phyloP scores from a whole-genome alignment of 257 asterid genomes.

The Agastache rugosa region DNA sequence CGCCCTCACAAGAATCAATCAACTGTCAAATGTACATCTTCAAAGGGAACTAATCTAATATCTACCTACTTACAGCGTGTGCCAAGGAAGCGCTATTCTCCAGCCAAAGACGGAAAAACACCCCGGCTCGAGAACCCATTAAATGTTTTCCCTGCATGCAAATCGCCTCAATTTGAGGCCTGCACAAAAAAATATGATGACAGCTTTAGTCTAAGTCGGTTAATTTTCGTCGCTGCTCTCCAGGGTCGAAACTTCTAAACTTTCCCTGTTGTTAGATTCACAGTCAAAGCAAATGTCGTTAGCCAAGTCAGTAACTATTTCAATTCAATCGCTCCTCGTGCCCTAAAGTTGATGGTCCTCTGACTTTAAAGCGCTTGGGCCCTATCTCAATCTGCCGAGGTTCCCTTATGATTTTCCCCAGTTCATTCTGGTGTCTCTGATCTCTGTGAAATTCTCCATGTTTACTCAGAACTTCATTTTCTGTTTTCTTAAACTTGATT shows the following conservation, averaged over 20 bases:
- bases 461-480: conserved; percentile 39
- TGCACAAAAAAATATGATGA: conserved; percentile 75
- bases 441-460: conserved; percentile 34
- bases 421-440: conserved; percentile 36
- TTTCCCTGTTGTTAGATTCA: conserved; percentile 67
- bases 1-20: conserved; percentile 54
- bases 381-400: conserved; percentile 52
- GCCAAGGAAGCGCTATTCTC: conserved; percentile 58
- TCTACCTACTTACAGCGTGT: conserved; percentile 48
- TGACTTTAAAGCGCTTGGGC: conserved; percentile 72
- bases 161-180: conserved; percentile 62
- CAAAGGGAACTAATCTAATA: conserved; percentile 43
- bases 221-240: conserved; percentile 56
- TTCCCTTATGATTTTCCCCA: conserved; percentile 48
- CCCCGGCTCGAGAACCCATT: conserved; percentile 61
- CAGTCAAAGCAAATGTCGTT: conserved; percentile 53
- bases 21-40: conserved; percentile 59
- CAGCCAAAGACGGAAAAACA: conserved; percentile 64
- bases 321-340: conserved; percentile 48
- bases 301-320: conserved; percentile 52
- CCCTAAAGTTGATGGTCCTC: conserved; percentile 74
- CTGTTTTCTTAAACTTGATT: conserved; percentile 62
- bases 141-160: conserved; percentile 54
- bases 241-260: conserved; percentile 47
- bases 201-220: conserved; percentile 56